Evolutionary conservation across 305 asterid genomes (phyloP).

Genomic region (Lippia alba): DNA sequence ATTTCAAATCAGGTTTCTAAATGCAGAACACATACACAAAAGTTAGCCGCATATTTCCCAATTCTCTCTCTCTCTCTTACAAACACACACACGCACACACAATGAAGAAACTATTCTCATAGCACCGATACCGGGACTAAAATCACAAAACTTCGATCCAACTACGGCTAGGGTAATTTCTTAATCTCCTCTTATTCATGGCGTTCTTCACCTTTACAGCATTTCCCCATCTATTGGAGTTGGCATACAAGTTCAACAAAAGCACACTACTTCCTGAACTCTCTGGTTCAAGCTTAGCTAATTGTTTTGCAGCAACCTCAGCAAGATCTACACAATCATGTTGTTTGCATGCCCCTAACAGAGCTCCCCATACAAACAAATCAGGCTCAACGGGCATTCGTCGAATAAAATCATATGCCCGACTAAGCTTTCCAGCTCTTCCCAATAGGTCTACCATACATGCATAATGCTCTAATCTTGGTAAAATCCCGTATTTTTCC

Average conservation of each 20-base stretch:
- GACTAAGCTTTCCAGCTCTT: slow-evolving; percentile 59
- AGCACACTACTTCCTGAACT: slow-evolving; percentile 61
- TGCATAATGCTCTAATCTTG: slow-evolving; percentile 82
- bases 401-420: slow-evolving; percentile 60
- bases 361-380: slow-evolving; percentile 75
- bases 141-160: slow-evolving; percentile 57
- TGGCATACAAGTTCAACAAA: slow-evolving; percentile 57
- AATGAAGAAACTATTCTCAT: too few species aligned
- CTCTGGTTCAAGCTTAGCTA: slow-evolving; percentile 68
- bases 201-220: slow-evolving; percentile 51
- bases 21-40: too few species aligned
- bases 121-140: too few species aligned
- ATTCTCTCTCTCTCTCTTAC: too few species aligned
- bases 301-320: slow-evolving; percentile 56
- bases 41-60: too few species aligned
- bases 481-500: slow-evolving; percentile 52
- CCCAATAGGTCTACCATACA: slow-evolving; percentile 79
- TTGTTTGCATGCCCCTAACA: slow-evolving; percentile 74
- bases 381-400: slow-evolving; percentile 65
- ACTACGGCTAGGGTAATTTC: slow-evolving; percentile 54
- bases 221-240: slow-evolving; percentile 56
- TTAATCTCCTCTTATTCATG: slow-evolving; percentile 62
- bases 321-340: slow-evolving; percentile 59
- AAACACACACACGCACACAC: too few species aligned
- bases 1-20: too few species aligned